Base-by-base conservation (phyloP, 768 basidiomycete genomes). In the Naganishia randhawae region DNA sequence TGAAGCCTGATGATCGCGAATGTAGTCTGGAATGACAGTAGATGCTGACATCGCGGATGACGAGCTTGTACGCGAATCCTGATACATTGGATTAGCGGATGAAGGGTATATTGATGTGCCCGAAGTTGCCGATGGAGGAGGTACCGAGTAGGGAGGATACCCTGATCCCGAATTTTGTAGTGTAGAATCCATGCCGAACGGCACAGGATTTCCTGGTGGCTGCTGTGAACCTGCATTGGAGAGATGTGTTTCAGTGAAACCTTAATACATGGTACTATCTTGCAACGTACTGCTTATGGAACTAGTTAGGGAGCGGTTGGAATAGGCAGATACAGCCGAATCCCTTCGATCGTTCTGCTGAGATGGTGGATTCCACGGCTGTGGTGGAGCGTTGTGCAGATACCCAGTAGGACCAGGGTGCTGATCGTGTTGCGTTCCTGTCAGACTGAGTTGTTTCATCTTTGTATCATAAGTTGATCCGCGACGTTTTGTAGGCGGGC, bases 391-490 rank as follows among this genome's bases (percentile, higher is more conserved):
- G 14, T 61, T 67, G 31, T 48, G 53, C 37, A 45, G 16, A n/a
- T n/a, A 35, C 17, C 39, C 66, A 41, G 37, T 31, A 8, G 11
- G 29, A 32, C 32, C 51, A 13, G 14, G 39, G 55, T 54, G 35
- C 29, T 27, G 31, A 31, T 35, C 53, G 13, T 39, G 66, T 14
- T 31, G 55, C 22, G 25, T 22, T 48, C 41, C 53, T 16, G 54
- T 33, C 31, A 67, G 37, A 45, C 35, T 39, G 22, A 61, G 57
- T 39, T 61, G 57, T 29, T 39, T n/a, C 70, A 70, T 72, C 66
- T 67, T 69, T 9, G 89, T 87, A 72, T 92, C 91, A 73, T 91
- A 85, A 27, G 88, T 86, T 19, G 92, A 93, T 35, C 90, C 88
- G 54, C 91, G 85, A 72, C 91, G 86, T 79, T 93, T 93, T 55